Conservation (phyloP, 345 rosid genomes). For the Lepidium aucheri region DNA sequence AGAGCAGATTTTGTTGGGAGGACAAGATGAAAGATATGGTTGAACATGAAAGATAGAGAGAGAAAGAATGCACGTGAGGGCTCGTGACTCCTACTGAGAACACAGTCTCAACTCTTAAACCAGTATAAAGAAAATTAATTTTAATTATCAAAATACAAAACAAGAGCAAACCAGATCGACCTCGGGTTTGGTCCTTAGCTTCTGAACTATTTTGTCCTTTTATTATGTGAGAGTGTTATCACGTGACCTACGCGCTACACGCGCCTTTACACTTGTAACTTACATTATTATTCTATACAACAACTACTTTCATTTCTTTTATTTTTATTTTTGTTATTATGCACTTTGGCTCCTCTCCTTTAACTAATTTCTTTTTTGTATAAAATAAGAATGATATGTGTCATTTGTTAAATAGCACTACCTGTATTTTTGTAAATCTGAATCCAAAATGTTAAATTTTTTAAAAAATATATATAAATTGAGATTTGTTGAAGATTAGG, state of each 20-base stretch:
- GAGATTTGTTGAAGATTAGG: slow-evolving; percentile 3
- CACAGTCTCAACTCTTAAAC: slow-evolving; percentile 1
- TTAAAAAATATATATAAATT: background rate
- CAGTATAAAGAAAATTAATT: background rate
- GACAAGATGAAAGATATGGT: slow-evolving; percentile 11
- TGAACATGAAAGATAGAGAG: background rate
- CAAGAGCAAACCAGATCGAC: slow-evolving; percentile 20
- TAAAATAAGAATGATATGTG: background rate
- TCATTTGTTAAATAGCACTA: background rate
- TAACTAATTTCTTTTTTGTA: background rate
- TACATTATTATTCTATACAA: background rate
- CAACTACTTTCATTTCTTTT: background rate
- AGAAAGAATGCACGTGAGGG: slow-evolving; percentile 29
- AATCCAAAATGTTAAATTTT: background rate
- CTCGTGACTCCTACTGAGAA: slow-evolving; percentile 30
- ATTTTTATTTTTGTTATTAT: background rate
- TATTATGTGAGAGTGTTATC: slow-evolving; percentile 12
- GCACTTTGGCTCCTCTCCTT: background rate
- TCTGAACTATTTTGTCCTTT: slow-evolving; percentile 28
- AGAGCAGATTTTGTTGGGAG: slow-evolving; percentile 23
- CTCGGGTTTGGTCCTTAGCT: slow-evolving; percentile 27
- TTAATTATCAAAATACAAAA: background rate
- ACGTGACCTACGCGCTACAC: slow-evolving; percentile 33
- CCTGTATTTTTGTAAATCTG: background rate
- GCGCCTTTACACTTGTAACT: slow-evolving; percentile 30